phyloP scores from a whole-genome alignment of 1,284 basidiomycete genomes.

The Vanrija sp. region DNA sequence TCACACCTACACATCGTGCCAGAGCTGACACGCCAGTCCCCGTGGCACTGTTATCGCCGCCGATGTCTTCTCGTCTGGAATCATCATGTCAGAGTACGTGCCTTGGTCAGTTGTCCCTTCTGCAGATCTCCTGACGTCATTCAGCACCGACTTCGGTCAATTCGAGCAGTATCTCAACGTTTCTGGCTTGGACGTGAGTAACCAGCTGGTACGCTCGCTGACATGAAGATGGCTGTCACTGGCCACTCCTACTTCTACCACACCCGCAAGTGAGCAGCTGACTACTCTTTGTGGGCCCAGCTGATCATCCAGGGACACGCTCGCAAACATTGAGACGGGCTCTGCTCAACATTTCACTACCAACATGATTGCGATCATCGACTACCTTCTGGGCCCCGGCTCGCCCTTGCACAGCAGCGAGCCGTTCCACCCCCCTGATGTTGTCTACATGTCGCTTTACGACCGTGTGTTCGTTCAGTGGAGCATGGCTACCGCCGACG shows the following conservation, averaged over 20 bases:
- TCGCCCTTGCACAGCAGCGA: slow-evolving; percentile 37
- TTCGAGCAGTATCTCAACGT: slow-evolving; percentile 88
- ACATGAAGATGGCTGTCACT: slow-evolving; percentile 78
- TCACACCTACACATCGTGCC: not conserved
- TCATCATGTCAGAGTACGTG: slow-evolving; percentile 81
- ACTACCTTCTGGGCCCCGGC: slow-evolving; percentile 60
- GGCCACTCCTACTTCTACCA: slow-evolving; percentile 87
- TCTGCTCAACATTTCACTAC: slow-evolving; percentile 78
- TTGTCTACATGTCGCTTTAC: slow-evolving; percentile 69
- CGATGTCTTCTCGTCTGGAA: slow-evolving; percentile 89
- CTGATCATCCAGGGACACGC: slow-evolving; percentile 20
- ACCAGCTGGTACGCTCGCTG: not conserved
- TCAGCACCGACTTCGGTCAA: slow-evolving; percentile 86
- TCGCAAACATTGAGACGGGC: slow-evolving; percentile 34
- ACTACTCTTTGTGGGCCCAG: not conserved
- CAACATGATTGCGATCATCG: slow-evolving; percentile 78
- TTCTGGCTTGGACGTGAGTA: slow-evolving; percentile 72
- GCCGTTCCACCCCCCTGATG: slow-evolving; percentile 41
- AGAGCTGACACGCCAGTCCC: slow-evolving; percentile 55
- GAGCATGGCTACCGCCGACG: slow-evolving; percentile 65
- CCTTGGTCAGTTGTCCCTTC: not conserved
- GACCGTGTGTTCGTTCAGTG: slow-evolving; percentile 66
- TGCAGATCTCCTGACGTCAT: not conserved
- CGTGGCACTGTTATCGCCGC: slow-evolving; percentile 89
- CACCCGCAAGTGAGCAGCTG: slow-evolving; percentile 61